phyloP scores from a whole-genome alignment of 2,329 filamentous ascomycete species.

The Aureobasidium sp. region DNA sequence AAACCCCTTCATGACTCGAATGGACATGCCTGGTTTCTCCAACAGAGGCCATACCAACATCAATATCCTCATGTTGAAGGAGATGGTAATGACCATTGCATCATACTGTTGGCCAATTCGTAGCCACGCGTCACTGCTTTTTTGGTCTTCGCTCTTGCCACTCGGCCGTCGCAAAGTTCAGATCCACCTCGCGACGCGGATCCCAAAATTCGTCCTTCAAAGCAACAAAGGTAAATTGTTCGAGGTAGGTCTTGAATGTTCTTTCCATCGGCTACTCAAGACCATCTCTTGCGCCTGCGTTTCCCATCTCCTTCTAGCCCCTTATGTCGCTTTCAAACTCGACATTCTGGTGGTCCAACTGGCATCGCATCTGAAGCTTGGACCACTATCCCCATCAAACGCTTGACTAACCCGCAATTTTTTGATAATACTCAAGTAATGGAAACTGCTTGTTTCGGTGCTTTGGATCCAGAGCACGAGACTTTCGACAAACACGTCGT shows the following conservation, averaged over 20 bases:
- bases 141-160: constrained; percentile 6
- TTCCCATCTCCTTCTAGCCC: not conserved
- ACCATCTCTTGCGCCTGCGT: not conserved
- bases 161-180: not conserved
- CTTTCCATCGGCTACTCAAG: not conserved
- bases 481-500: not conserved
- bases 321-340: not conserved
- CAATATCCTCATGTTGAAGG: not conserved
- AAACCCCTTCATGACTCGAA: not conserved
- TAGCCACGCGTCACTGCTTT: not conserved
- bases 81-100: not conserved
- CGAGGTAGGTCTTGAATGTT: not conserved
- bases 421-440: constrained; percentile 8
- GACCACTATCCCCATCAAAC: constrained; percentile 2
- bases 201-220: not conserved
- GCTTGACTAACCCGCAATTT: not conserved
- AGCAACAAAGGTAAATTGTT: not conserved
- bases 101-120: not conserved
- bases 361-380: not conserved
- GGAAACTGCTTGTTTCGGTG: constrained; percentile 1
- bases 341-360: not conserved
- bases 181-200: not conserved
- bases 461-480: constrained; percentile 4
- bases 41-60: not conserved
- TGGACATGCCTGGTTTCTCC: not conserved